phyloP scores from a whole-genome alignment of 2,329 filamentous ascomycete genomes.

The Penicillium janthinellum region DNA sequence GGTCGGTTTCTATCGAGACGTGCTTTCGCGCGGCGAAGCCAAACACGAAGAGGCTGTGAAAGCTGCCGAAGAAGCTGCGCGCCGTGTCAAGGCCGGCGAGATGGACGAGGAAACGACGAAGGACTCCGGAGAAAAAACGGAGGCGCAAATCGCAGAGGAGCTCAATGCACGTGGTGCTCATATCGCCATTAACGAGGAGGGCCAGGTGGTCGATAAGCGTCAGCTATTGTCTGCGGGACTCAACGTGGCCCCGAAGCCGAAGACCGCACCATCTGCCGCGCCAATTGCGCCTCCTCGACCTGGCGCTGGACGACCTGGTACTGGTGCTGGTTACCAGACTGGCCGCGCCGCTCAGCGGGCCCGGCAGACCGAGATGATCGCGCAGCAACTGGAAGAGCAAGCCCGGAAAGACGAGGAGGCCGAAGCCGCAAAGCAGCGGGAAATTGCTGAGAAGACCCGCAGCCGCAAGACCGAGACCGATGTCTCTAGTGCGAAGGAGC shows the following conservation, averaged over 20 bases:
- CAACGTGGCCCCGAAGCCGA: conserved; percentile 61
- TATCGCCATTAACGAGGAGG: conserved; percentile 64
- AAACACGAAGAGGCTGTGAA: conserved; percentile 59
- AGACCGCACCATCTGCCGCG: conserved; percentile 31
- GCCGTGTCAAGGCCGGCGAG: conserved; percentile 39
- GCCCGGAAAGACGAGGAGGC: conserved; percentile 59
- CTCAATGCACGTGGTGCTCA: conserved; percentile 54
- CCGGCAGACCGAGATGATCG: conserved; percentile 63
- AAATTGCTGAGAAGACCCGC: conserved; percentile 58
- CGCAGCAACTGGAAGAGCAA: conserved; percentile 59
- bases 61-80: conserved; percentile 52
- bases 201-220: conserved; percentile 65
- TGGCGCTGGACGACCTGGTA: conserved; percentile 19
- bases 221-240: conserved; percentile 63
- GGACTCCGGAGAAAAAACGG: conserved; percentile 45
- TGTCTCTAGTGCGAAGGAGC: conserved; percentile 62
- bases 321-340: conserved; percentile 35
- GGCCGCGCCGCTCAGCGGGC: conserved; percentile 51
- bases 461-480: conserved; percentile 60
- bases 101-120: conserved; percentile 31
- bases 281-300: conserved; percentile 23
- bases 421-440: conserved; percentile 56
- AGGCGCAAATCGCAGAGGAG: conserved; percentile 59
- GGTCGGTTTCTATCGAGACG: conserved; percentile 62
- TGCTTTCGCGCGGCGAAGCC: conserved; percentile 61